Conservation (phyloP, 2,329 filamentous ascomycete species). For the Hawksworthiomyces lignivorus region DNA sequence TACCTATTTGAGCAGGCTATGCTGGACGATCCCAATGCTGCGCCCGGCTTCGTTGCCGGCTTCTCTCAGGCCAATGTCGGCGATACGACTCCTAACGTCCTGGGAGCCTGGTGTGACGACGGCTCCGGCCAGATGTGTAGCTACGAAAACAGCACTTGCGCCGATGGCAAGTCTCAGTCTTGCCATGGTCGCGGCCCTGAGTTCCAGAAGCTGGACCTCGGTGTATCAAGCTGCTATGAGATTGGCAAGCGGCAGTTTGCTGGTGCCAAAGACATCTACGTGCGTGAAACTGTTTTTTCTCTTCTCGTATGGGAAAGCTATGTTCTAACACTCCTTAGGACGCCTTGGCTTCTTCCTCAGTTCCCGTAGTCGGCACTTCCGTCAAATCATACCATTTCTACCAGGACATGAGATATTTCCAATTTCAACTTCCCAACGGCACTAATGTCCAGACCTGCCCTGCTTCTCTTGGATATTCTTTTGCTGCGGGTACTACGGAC, state of each 20-base stretch:
- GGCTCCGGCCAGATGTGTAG: constrained; percentile 64
- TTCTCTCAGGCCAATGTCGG: constrained; percentile 90
- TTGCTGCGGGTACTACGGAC: constrained; percentile 87
- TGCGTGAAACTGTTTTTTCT: constrained; percentile 18
- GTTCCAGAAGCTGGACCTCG: constrained; percentile 60
- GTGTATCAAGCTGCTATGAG: constrained; percentile 66
- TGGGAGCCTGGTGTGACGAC: constrained; percentile 83
- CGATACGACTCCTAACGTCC: constrained; percentile 77
- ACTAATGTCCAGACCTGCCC: constrained; percentile 65
- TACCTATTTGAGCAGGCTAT: constrained; percentile 72
- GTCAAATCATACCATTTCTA: constrained; percentile 83
- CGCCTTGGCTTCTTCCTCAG: constrained; percentile 36
- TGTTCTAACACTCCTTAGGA: constrained; percentile 34
- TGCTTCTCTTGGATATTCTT: constrained; percentile 83
- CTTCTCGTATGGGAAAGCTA: too few relatives aligned
- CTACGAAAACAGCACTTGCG: constrained; percentile 77
- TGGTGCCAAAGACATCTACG: constrained; percentile 42
- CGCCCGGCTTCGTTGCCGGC: constrained; percentile 69
- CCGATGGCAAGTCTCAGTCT: constrained; percentile 57
- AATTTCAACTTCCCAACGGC: constrained; percentile 67
- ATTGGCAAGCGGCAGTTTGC: constrained; percentile 66
- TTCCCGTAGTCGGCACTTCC: constrained; percentile 50
- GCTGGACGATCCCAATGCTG: constrained; percentile 30
- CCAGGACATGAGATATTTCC: constrained; percentile 69
- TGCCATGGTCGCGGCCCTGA: constrained; percentile 69